Base-by-base conservation (phyloP, 2,329 filamentous ascomycete genomes). In the Ciborinia camelliae region DNA sequence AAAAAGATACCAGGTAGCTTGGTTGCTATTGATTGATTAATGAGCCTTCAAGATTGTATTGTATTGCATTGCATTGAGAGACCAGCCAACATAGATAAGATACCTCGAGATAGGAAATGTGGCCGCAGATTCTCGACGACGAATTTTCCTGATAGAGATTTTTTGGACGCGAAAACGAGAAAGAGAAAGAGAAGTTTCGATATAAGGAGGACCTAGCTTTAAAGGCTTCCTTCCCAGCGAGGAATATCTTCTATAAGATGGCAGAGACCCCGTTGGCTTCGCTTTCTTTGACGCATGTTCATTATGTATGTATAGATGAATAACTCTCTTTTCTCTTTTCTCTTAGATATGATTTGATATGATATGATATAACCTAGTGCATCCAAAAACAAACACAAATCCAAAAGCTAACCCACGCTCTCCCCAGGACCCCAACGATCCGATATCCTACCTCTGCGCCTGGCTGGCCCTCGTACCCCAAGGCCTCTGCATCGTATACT, bases 391-490 rank as follows among this genome's bases (percentile, higher is more conserved):
- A n/a, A n/a, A n/a, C n/a, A n/a, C n/a, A n/a, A n/a, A n/a, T n/a
- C n/a, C n/a, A n/a, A n/a, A n/a, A n/a, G n/a, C n/a, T n/a, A n/a
- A n/a, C n/a, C n/a, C n/a, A n/a, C n/a, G n/a, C n/a, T n/a, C 5
- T 18, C 5, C 18, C 43, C 32, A 97, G 92, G 91, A 98, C 79
- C 92, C 96, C 6, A 79, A 86, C 67, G 94, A 98, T 78, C 85
- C 84, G 63, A 66, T 97, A 72, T 98, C 95, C 58, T 91, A 92
- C 78, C 76, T 92, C 55, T 97, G 91, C 77, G 95, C 95, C 71
- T 97, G 91, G 85, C 90, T 99, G 66, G 93, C 96, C 68, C 90
- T 99, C 66, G 85, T 97, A 63, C 95, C 95, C 0, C 95, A 99
- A 77, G 92, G 89, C 28, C 86, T 99, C 67, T 92, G 91, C 76